Base-by-base conservation (phyloP, 192 early-diverging fungal genomes). In the Mortierella alpina region DNA sequence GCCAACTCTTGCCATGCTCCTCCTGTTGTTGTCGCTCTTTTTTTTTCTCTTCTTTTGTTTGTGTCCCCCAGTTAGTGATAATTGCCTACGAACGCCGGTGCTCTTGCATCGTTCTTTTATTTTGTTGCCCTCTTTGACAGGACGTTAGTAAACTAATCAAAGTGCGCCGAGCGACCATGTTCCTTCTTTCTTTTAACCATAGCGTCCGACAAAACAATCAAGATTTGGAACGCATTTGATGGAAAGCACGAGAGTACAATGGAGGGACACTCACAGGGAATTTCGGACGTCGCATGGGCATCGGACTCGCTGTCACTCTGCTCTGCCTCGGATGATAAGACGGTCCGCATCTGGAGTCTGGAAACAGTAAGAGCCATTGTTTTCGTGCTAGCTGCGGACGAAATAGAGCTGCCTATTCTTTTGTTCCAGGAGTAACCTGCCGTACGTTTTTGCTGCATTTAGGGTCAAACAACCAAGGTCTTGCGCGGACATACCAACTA, bases 211-310 rank as follows among this genome's bases (percentile, higher is more conserved):
- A 96, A 97, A 71, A 96, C 96, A 5, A 91, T 99, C 40, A 92
- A 95, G 77, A 89, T 99, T 66, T 99, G 96, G 94, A 90, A 98
- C 66, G 96, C 95, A 0, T 78, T 87, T 54, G 92, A 93, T 69
- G 96, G 96, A 52, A 89, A 92, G 79, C 94, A 91, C 81, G 91
- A 94, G 70, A 86, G 87, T 66, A 97, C 95, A 2, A 84, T 98
- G 68, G 91, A 92, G 71, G 98, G 97, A 45, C 98, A 99, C 72
- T 86, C 89, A 0, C 88, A 92, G 74, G 98, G 98, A 45, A 93
- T 99, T 20, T 98, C 96, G 3, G 98, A 99, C 81, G 90, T 98
- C 20, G 92, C 96, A 49, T 99, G 98, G 98, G 91, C 97, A 12
- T 87, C 92, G 0, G 98, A 99, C 71, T 99, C 98, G 18, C 84